Base-by-base conservation (phyloP, 2,329 filamentous ascomycete species). In the Aspergillus piperis region DNA sequence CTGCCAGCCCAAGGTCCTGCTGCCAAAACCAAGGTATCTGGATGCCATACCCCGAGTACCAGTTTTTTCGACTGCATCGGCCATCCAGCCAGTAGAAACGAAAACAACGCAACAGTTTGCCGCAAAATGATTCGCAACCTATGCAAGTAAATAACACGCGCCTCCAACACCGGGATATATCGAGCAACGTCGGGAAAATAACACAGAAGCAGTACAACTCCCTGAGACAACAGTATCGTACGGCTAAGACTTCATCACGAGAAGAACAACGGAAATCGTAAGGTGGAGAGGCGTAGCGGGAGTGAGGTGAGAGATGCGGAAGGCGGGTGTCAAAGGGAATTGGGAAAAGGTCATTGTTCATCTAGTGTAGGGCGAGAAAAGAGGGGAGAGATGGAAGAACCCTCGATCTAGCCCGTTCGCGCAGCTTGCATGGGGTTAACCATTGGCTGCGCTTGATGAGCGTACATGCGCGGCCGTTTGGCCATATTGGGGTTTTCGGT, bases 391-490 rank as follows among this genome's bases (percentile, higher is more conserved):
- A 21, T 19, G n/a, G 21, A 48, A 21, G 27, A 32, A 32, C 3
- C 47, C 10, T 8, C 36, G 39, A 15, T 10, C 62, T 70, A 76
- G 58, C 66, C 66, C 39, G 69, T 68, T 41, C 80, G 75, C 50
- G 77, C 78, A 52, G 82, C 77, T 59, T 83, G 82, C 71, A 84
- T 81, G 8, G 80, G 73, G 49, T 80, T 80, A 68, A 78, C 73
- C 68, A 83, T 79, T 39, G 75, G 75, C 50, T 78, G 77, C 47
- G 77, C 77, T 62, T 77, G 78, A 48, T 60, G 77, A 68, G 73
- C 75, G 66, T 84, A 87, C 76, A 87, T 81, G 58, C 85, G 83
- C 68, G 85, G 85, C 64, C 85, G 80, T 70, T 88, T 88, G 5
- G 80, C 75, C 63, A 84, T 80, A 54, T 79, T 80, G 68, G 82